Evolutionary conservation across 371 early-diverging fungal species (phyloP).

Genomic region (Syncephalis fuscata): DNA sequence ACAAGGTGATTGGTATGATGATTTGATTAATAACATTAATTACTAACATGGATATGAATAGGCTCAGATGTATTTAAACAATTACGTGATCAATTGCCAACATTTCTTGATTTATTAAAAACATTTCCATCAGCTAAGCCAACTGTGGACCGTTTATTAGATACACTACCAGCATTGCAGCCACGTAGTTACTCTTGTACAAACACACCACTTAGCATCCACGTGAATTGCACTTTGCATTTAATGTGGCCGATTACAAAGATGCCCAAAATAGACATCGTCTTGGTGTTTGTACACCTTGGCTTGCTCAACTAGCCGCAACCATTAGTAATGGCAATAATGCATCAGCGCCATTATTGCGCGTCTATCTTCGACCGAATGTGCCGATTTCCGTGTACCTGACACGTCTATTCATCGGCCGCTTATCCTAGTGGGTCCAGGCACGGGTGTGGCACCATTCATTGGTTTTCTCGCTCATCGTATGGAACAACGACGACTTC

Average conservation of each 20-base stretch:
- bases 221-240: slow-evolving; percentile 46
- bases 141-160: slow-evolving; percentile 45
- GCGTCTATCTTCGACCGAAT: slow-evolving; percentile 36
- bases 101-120: slow-evolving; percentile 52
- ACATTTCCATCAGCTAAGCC: slow-evolving; percentile 58
- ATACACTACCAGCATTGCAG: slow-evolving; percentile 52
- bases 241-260: slow-evolving; percentile 67
- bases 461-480: slow-evolving; percentile 62
- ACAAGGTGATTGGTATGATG: slow-evolving; percentile 24
- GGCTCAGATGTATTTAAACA: background rate
- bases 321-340: slow-evolving; percentile 7
- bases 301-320: slow-evolving; percentile 39
- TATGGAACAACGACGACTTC: slow-evolving; percentile 20
- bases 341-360: slow-evolving; percentile 10
- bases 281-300: slow-evolving; percentile 65
- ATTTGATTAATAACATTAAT: background rate
- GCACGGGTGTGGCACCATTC: slow-evolving; percentile 85
- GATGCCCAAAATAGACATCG: slow-evolving; percentile 23
- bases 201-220: slow-evolving; percentile 34
- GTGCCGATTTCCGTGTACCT: slow-evolving; percentile 40
- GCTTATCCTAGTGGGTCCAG: slow-evolving; percentile 64
- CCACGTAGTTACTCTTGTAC: slow-evolving; percentile 83
- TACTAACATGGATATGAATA: background rate
- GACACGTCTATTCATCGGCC: slow-evolving; percentile 22
- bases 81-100: slow-evolving; percentile 17